Base-by-base conservation (phyloP, 805 yeast species). In the Myxozyma mucilagina region DNA sequence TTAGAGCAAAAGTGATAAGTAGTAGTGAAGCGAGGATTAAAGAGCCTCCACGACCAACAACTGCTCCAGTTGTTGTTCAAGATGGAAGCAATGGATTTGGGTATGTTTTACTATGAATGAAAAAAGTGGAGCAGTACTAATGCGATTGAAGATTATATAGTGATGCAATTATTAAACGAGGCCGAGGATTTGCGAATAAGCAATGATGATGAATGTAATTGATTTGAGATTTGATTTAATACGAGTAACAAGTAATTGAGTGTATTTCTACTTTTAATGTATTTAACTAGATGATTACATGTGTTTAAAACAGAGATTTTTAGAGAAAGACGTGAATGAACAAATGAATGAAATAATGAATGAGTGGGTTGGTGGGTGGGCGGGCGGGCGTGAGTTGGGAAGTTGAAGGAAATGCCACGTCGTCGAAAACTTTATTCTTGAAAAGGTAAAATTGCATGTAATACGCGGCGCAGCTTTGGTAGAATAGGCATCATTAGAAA, bases 391-490 rank as follows among this genome's bases (percentile, higher is more conserved):
- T 24, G 29, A 24, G 2, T 24, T 4, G 29, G 29, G 29, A 24
- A 24, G 29, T 24, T n/a, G n/a, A 97, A 97, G 7, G 86, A 96
- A 48, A 97, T 89, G 10, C 81, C 83, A 50, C 99, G 99, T 0
- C 68, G 49, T 13, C 35, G 13, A 4, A 24, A 24, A 20, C 32
- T 20, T 24, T 18, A 36, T 18, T 24, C 29, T 24, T 24, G 29
- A 24, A 24, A 24, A 24, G 29, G 29, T 24, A 24, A 24, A n/a
- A n/a, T n/a, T n/a, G n/a, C n/a, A n/a, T n/a, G n/a, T n/a, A n/a
- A n/a, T n/a, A 24, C 29, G 29, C 29, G 29, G 29, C 29, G 29
- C 29, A 24, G 29, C 4, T 24, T 24, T 24, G 29, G 29, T 24
- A 24, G n/a, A n/a, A n/a, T n/a, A n/a, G n/a, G 29, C 29, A 3